Base-by-base conservation (phyloP, 2,329 filamentous ascomycete genomes). In the Alternaria rosae region DNA sequence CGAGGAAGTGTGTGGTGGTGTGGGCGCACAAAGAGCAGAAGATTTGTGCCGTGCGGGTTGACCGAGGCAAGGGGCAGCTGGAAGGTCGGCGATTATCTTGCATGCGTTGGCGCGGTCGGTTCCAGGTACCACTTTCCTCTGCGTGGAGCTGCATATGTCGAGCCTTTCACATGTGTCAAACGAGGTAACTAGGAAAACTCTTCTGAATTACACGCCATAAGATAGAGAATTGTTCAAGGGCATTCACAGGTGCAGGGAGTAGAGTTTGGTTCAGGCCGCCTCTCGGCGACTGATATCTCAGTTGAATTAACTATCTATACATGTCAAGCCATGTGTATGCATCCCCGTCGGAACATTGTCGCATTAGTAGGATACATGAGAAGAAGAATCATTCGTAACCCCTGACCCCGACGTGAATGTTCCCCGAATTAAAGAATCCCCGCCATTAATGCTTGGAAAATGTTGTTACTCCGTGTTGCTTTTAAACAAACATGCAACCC, bases 401-500 rank as follows among this genome's bases (percentile, higher is more conserved):
- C 42, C 51, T 41, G 35, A 51, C 21, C 38, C 44, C 53, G 50
- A 45, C 21, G 9, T 11, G 17, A 54, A 54, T 38, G 35, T 25
- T 55, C 32, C 43, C 51, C 25, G 38, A 55, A 59, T 59, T 59
- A 55, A 55, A 25, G 15, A 23, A 43, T 43, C 47, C 30, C 54
- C 30, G 47, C 54, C 58, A 52, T 57, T 51, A 30, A 60, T 60
- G 57, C 57, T 60, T 26, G 53, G 47, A 56, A 45, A 54, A n/a
- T 47, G 21, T 23, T 35, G 28, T 38, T 61, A 61, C 58, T 61
- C 58, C 58, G 51, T 54, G 41, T 61, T 38, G 45, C n/a, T 42
- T 43, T 59, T 42, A 47, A 57, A 51, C 54, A 52, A 57, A 51
- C 26, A 55, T 32, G 43, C 51, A 59, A 59, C 51, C 50, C 52